Base-by-base conservation (phyloP, 1,284 basidiomycete genomes). In the Ganoderma resinaceum region DNA sequence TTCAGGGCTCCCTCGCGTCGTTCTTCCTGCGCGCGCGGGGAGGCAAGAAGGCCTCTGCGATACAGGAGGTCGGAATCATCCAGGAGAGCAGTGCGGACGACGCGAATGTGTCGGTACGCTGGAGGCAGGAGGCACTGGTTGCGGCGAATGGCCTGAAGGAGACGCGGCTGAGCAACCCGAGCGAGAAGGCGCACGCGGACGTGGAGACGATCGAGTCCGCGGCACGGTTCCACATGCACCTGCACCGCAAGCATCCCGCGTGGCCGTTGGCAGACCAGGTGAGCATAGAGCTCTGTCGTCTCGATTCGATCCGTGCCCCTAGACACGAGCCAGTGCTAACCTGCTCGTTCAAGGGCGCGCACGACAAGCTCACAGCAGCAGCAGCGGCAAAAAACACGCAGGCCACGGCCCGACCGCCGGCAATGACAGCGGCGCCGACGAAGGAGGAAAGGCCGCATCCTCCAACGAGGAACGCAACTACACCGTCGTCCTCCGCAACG, bases 201-300 rank as follows among this genome's bases (percentile, higher is more conserved):
- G 76, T 80, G 38, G 78, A 76, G 37, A 75, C 78, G 57, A 77
- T 85, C 29, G 80, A 83, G 61, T 58, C 55, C 33, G 80, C 80
- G 40, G 84, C 84, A 11, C 82, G 80, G 58, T 86, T 84, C 72
- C 82, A 85, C 52, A 79, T 82, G 72, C 84, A 85, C 70, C 82
- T 86, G 52, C 80, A 83, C 68, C 80, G 82, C 61, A 81, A 76
- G 58, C 84, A 86, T 40, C 79, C 82, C 0, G 71, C 78, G 37
- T 77, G 75, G 23, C 83, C 82, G 0, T 77, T 83, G 58, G 76
- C 77, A 52, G 76, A 77, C 57, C 69, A 78, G 33, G 77, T 85
- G 35, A 77, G 74, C 29, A 78, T 85, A 75, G 80, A 81, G 64
- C 77, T 85, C 31, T 82, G 78, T 72, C 77, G 78, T 31, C 69